These are phyloP conservation scores for Amanita exitialis DNA, from an alignment of 768 basidiomycete species.

Conservation along the genomic window DNA sequence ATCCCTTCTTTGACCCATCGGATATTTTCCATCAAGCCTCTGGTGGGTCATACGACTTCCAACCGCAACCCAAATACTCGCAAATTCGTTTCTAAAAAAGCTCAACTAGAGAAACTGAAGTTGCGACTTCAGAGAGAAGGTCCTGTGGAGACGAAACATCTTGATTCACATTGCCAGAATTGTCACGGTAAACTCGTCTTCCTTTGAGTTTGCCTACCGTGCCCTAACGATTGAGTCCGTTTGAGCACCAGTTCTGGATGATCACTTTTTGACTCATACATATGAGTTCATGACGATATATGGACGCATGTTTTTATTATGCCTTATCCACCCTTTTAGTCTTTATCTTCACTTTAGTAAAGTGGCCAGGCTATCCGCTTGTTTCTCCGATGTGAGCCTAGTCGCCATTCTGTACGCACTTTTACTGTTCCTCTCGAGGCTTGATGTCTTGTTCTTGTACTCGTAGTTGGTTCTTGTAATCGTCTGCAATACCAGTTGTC, in stretches of 20 bases:
- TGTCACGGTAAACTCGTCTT: slow-evolving; percentile 28
- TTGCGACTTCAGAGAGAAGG: slow-evolving; percentile 38
- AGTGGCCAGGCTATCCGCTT: too few relatives aligned
- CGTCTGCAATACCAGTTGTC: not conserved
- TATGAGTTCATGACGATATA: slow-evolving; percentile 2
- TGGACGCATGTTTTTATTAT: slow-evolving; percentile 1
- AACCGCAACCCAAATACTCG: slow-evolving; percentile 10
- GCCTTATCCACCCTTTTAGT: not conserved
- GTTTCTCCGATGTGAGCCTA: too few relatives aligned
- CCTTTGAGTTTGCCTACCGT: slow-evolving; percentile 36
- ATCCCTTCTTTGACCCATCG: slow-evolving; percentile 19
- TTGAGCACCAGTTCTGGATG: not conserved
- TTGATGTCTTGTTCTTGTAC: slow-evolving; percentile 19
- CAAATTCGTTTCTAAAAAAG: slow-evolving; percentile 51
- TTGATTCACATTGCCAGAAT: slow-evolving; percentile 25
- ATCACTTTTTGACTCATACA: not conserved
- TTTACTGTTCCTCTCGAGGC: not conserved
- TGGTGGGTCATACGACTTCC: not conserved
- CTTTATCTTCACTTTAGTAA: not conserved
- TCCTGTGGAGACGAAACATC: slow-evolving; percentile 15
- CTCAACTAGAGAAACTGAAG: slow-evolving; percentile 56
- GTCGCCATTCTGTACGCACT: not conserved
- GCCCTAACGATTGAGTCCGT: too few relatives aligned
- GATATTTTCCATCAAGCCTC: not conserved
- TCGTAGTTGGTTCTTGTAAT: slow-evolving; percentile 14